Evolutionary conservation across 805 yeast genomes (phyloP).

Genomic region (Yarrowia deformans): DNA sequence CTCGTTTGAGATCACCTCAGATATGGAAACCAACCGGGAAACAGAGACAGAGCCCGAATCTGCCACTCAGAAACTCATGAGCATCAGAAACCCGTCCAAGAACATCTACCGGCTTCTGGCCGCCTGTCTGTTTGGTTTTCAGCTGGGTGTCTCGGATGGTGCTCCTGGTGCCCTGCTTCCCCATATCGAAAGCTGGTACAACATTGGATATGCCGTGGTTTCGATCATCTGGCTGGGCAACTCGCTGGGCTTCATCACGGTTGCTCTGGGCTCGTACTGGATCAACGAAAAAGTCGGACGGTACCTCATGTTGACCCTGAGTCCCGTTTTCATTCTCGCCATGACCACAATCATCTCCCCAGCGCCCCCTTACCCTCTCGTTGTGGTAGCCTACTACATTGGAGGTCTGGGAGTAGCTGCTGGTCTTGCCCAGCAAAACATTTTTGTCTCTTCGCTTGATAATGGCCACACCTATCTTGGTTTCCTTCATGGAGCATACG

Average conservation of each 20-base stretch:
- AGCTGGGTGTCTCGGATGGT: constrained; percentile 23
- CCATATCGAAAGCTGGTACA: constrained; percentile 30
- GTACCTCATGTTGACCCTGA: constrained; percentile 18
- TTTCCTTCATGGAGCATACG: constrained; percentile 70
- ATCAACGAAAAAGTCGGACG: constrained; percentile 22
- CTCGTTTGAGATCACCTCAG: neutral
- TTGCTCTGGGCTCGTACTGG: constrained; percentile 23
- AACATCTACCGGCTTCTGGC: constrained; percentile 19
- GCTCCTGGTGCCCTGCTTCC: constrained; percentile 36
- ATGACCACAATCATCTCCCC: constrained; percentile 29
- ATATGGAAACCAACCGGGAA: neutral
- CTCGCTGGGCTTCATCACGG: constrained; percentile 30
- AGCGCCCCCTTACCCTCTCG: constrained; percentile 17
- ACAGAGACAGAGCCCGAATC: neutral
- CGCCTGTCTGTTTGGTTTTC: constrained; percentile 22
- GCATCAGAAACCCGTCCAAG: constrained; percentile 12
- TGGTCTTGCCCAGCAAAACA: constrained; percentile 25
- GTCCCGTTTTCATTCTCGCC: constrained; percentile 19
- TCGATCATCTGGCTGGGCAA: constrained; percentile 34
- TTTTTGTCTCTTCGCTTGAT: constrained; percentile 10
- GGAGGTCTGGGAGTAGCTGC: constrained; percentile 28
- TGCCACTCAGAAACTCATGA: neutral
- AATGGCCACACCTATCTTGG: constrained; percentile 55
- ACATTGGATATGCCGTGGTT: constrained; percentile 23
- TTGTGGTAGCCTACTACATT: constrained; percentile 16